phyloP scores from a whole-genome alignment of 139 green algal species.

The Eudorina sp. region DNA sequence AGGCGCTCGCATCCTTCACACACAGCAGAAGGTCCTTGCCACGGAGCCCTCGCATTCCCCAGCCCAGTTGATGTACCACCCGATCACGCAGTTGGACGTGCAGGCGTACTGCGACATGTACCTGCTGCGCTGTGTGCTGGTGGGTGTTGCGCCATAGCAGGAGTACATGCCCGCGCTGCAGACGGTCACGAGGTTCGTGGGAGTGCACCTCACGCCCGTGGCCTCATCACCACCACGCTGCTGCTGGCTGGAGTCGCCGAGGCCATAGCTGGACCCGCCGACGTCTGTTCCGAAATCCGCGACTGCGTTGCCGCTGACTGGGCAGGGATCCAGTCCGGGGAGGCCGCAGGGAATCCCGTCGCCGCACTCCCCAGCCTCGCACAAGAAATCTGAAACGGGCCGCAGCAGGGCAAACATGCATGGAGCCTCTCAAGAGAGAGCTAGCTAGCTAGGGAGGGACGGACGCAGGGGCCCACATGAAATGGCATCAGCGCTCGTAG shows the following conservation, averaged over 20 bases:
- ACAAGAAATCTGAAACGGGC: neutral
- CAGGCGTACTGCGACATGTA: neutral
- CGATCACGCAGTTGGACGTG: neutral
- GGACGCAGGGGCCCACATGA: no score
- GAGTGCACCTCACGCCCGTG: neutral
- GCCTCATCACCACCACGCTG: no score
- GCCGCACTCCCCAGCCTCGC: conserved; percentile 11
- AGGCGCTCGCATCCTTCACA: no score
- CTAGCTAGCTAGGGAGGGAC: no score
- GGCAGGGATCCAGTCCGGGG: neutral
- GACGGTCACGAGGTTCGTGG: neutral
- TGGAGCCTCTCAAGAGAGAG: no score
- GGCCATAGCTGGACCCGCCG: no score
- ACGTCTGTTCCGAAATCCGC: neutral
- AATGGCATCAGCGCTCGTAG: no score
- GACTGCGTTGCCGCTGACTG: no score
- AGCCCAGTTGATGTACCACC: neutral
- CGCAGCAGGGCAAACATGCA: no score
- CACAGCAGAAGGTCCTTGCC: neutral
- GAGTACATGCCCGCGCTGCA: neutral
- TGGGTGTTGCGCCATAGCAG: neutral
- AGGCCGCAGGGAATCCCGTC: neutral
- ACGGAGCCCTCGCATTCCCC: neutral
- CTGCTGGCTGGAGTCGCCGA: no score
- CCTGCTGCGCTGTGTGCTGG: neutral